phyloP scores from a whole-genome alignment of 176 grass and related monocot genomes.

The Hordeum marinum region DNA sequence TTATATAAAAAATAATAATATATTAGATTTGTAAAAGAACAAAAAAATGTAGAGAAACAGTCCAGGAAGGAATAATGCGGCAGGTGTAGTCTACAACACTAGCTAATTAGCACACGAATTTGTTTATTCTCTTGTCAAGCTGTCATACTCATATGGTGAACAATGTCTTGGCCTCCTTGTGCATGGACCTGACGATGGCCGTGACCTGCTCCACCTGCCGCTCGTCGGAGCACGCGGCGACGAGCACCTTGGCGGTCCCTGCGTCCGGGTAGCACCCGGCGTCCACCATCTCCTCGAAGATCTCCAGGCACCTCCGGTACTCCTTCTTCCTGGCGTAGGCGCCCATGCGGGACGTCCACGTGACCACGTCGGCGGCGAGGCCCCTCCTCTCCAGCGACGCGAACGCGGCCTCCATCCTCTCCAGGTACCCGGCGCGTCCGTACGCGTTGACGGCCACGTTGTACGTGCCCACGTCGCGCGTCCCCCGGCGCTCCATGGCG shows the following conservation, averaged over 20 bases:
- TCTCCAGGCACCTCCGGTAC: slow-evolving; percentile 62
- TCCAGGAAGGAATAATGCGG: too few species aligned
- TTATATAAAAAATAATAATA: too few species aligned
- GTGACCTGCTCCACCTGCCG: slow-evolving; percentile 74
- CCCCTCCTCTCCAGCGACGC: slow-evolving; percentile 18
- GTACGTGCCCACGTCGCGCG: slow-evolving; percentile 61
- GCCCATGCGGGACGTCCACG: slow-evolving; percentile 72
- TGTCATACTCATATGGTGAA: slow-evolving; percentile 33
- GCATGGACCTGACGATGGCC: slow-evolving; percentile 76
- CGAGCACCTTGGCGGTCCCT: slow-evolving; percentile 76
- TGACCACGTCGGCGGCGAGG: slow-evolving; percentile 75
- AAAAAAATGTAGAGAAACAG: too few species aligned
- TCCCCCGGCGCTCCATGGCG: slow-evolving; percentile 35
- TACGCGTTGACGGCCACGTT: slow-evolving; percentile 84
- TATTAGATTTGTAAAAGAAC: too few species aligned
- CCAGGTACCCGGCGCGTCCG: slow-evolving; percentile 62
- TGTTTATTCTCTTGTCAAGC: too few species aligned
- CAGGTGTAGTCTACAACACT: too few species aligned
- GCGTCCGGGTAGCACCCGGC: slow-evolving; percentile 83
- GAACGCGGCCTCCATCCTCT: slow-evolving; percentile 81
- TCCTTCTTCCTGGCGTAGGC: slow-evolving; percentile 77
- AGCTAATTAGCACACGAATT: too few species aligned
- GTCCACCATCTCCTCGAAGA: slow-evolving; percentile 95
- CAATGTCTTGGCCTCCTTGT: slow-evolving; percentile 58
- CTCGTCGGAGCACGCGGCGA: slow-evolving; percentile 70